Evolutionary conservation across 2,329 filamentous ascomycete species (phyloP).

Genomic region (Colletotrichum coccodes): DNA sequence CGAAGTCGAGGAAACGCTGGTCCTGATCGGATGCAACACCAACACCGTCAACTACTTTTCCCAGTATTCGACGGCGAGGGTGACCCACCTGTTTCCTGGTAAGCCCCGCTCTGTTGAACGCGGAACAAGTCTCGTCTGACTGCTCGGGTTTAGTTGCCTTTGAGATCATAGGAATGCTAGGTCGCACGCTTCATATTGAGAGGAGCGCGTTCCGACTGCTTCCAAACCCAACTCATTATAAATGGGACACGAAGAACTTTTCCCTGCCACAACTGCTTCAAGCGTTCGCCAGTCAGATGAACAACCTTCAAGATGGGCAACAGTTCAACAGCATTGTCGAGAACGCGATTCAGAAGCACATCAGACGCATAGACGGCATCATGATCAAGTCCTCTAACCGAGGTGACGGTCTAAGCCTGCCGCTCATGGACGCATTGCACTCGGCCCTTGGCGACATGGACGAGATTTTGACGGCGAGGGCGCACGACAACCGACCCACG

Average conservation of each 20-base stretch:
- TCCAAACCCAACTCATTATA: constrained; percentile 65
- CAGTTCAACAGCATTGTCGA: constrained; percentile 2
- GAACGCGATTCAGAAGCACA: neutral
- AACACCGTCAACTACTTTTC: constrained; percentile 59
- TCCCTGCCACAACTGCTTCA: constrained; percentile 53
- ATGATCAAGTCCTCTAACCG: constrained; percentile 31
- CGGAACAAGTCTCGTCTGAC: neutral
- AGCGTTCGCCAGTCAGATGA: constrained; percentile 47
- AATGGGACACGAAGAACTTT: constrained; percentile 63
- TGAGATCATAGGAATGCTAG: constrained; percentile 68
- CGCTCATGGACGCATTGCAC: constrained; percentile 51
- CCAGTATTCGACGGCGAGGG: constrained; percentile 46
- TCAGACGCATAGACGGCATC: constrained; percentile 39
- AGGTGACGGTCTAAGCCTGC: constrained; percentile 42
- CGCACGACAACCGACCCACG: constrained; percentile 22
- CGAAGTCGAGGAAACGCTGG: constrained; percentile 63
- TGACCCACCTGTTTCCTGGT: constrained; percentile 63
- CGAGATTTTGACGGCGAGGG: constrained; percentile 50
- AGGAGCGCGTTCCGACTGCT: constrained; percentile 62
- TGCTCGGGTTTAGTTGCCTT: constrained; percentile 58
- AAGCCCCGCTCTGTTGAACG: constrained; percentile 31
- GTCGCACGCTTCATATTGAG: constrained; percentile 58
- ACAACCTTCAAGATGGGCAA: neutral
- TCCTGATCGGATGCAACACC: constrained; percentile 63
- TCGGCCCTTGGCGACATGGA: constrained; percentile 53